These are phyloP conservation scores for Penicillium sp. DNA, from an alignment of 2,329 filamentous ascomycete species.

Conservation along the genomic window DNA sequence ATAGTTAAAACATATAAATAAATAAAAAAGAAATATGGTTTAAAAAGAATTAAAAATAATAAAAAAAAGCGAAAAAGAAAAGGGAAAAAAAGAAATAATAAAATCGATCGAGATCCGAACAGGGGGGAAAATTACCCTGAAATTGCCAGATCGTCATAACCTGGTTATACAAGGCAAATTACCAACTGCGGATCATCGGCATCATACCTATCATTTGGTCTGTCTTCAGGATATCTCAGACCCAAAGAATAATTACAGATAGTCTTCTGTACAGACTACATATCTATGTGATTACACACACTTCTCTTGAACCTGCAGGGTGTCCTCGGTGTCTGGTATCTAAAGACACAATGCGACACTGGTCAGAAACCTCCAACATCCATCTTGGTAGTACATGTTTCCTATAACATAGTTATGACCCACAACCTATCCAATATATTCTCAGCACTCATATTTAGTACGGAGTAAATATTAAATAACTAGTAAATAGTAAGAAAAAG, in stretches of 20 bases:
- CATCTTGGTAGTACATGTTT: not conserved
- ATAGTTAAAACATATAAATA: not conserved
- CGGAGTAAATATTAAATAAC: not conserved
- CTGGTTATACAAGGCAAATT: conserved; percentile 21
- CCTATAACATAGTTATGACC: not conserved
- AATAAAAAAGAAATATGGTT: not conserved
- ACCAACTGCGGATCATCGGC: conserved; percentile 25
- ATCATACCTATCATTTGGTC: conserved; percentile 14
- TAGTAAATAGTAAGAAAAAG: not conserved
- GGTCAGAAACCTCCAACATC: conserved; percentile 11
- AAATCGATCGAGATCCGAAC: conserved; percentile 11
- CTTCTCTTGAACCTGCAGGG: not conserved
- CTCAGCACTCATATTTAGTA: not conserved
- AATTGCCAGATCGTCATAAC: conserved; percentile 19
- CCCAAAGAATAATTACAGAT: not conserved
- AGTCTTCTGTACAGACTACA: not conserved
- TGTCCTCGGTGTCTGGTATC: not conserved
- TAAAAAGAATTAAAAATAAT: not conserved
- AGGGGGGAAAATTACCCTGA: conserved; percentile 9
- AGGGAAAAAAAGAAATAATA: not conserved
- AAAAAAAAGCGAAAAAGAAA: not conserved
- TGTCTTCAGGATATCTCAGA: not conserved
- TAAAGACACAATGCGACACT: conserved; percentile 6
- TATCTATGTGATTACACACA: not conserved
- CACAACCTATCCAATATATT: not conserved